A percentile compares a stretch with the other conserved stretches of the same genome.
These are phyloP conservation scores for Tricholoma saponaceum DNA, from an alignment of 768 basidiomycete species.

Conservation along the genomic window DNA sequence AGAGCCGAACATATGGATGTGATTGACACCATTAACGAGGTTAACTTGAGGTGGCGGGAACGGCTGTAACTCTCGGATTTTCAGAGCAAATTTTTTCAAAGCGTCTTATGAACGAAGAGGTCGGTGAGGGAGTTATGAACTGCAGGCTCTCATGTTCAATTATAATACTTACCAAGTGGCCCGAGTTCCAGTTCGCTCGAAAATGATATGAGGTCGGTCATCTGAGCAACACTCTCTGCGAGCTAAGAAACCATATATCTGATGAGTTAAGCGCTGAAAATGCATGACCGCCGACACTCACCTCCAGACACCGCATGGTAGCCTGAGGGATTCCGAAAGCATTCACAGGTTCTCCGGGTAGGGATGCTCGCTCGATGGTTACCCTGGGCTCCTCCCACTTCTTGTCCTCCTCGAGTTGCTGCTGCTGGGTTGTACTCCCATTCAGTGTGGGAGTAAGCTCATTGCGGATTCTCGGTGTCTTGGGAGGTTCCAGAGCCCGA, in stretches of 20 bases:
- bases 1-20: constrained; percentile 8
- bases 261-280: neutral
- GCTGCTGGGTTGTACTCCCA: constrained; percentile 18
- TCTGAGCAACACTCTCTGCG: constrained; percentile 77
- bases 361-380: constrained; percentile 54
- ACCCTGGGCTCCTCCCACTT: constrained; percentile 66
- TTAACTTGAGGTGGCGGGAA: constrained; percentile 13
- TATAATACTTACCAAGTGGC: constrained; percentile 53
- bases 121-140: neutral
- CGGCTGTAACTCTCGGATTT: constrained; percentile 33
- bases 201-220: constrained; percentile 73
- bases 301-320: constrained; percentile 86
- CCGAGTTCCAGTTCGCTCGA: constrained; percentile 52
- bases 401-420: constrained; percentile 46
- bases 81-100: constrained; percentile 34
- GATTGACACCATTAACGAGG: constrained; percentile 6
- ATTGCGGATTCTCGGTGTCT: constrained; percentile 28
- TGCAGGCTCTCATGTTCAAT: constrained; percentile 8
- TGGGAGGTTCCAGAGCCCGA: constrained; percentile 40
- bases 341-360: constrained; percentile 82
- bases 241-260: constrained; percentile 36
- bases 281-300: constrained; percentile 23
- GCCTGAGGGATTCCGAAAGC: constrained; percentile 87
- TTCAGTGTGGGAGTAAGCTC: constrained; percentile 19
- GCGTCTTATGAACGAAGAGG: constrained; percentile 29